Conservation (phyloP, 1,284 basidiomycete genomes). For the Dichomitus squalens region DNA sequence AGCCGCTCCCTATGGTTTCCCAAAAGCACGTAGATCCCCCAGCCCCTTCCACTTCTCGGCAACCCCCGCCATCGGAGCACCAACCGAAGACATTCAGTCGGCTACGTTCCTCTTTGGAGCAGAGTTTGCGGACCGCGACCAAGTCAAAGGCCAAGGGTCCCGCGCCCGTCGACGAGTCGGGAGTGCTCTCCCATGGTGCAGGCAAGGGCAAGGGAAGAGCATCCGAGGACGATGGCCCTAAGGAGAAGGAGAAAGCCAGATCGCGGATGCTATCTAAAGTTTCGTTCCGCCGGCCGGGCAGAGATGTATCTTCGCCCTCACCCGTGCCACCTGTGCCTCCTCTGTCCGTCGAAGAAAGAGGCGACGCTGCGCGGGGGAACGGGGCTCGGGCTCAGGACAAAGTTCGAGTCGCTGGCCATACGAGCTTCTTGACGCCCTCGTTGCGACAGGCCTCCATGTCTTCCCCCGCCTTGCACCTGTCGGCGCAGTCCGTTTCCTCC, state of each 20-base stretch:
- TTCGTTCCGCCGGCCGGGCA: slow-evolving; percentile 51
- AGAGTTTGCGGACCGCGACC: slow-evolving; percentile 63
- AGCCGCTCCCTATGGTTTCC: slow-evolving; percentile 50
- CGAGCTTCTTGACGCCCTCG: slow-evolving; percentile 63
- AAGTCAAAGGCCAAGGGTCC: slow-evolving; percentile 50
- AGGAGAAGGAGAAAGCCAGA: slow-evolving; percentile 44
- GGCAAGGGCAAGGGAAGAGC: slow-evolving; percentile 47
- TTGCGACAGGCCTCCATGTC: slow-evolving; percentile 70
- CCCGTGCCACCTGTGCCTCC: slow-evolving; percentile 39
- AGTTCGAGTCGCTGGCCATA: slow-evolving; percentile 52
- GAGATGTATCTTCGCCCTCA: slow-evolving; percentile 46
- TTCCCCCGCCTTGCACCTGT: slow-evolving; percentile 66
- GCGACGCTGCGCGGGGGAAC: slow-evolving; percentile 33
- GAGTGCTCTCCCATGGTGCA: slow-evolving; percentile 40
- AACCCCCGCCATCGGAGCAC: slow-evolving; percentile 34
- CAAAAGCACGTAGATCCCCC: slow-evolving; percentile 42
- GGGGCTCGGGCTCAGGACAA: slow-evolving; percentile 37
- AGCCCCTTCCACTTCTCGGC: slow-evolving; percentile 46
- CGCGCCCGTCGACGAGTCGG: slow-evolving; percentile 42
- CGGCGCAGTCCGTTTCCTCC: slow-evolving; percentile 53
- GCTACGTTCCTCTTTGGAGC: slow-evolving; percentile 65
- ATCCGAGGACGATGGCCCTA: slow-evolving; percentile 31
- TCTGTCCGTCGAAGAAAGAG: slow-evolving; percentile 26
- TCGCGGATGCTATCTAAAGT: slow-evolving; percentile 52
- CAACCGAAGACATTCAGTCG: slow-evolving; percentile 61